Evolutionary conservation across 2,329 filamentous ascomycete species (phyloP), one percentile per base, ranked within the genome.

Genomic region (Aspergillus fischeri): DNA sequence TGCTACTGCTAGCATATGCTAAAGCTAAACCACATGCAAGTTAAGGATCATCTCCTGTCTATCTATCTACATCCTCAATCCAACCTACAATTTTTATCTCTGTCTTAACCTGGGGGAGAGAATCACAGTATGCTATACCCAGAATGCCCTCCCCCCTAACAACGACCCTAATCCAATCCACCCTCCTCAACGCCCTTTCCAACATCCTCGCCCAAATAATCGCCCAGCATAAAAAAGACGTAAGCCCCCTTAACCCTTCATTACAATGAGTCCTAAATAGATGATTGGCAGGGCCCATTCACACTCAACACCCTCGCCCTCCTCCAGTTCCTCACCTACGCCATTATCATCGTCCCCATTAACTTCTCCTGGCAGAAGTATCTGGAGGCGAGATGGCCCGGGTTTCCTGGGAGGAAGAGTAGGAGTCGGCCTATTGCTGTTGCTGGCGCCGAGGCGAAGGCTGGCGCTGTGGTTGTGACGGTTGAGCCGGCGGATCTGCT

Each of bases 281-380:
- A 5, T 27, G 25, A 47, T 49, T 27, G 11, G 20, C 53, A 90
- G 86, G 78, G 75, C 53, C 74, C 84, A 10, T 81, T 90, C 53
- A 73, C 77, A 25, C 77, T 95, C 65, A 84, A 92, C 73, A 81
- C 82, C 74, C 75, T 82, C 4, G 85, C 88, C 3, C 80, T 96
- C 47, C 76, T 92, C 64, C 89, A 92, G 70, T 96, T 95, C 74
- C 76, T 90, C 52, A 68, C 91, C 53, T 96, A 88, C 78, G 84
- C 87, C 62, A 69, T 90, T 35, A 70, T 96, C 58, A 87, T 82
- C 73, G 88, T 87, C 44, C 91, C 92, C 2, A 89, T 89, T 48
- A 97, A 97, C 75, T 90, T 91, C 69, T 70, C 90, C 66, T 96
- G 91, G 92, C 92, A 96, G 80, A 82, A 85, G 44, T 90, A 83